phyloP scores from a whole-genome alignment of 2,329 filamentous ascomycete genomes.

The Phialemoniopsis sp. region DNA sequence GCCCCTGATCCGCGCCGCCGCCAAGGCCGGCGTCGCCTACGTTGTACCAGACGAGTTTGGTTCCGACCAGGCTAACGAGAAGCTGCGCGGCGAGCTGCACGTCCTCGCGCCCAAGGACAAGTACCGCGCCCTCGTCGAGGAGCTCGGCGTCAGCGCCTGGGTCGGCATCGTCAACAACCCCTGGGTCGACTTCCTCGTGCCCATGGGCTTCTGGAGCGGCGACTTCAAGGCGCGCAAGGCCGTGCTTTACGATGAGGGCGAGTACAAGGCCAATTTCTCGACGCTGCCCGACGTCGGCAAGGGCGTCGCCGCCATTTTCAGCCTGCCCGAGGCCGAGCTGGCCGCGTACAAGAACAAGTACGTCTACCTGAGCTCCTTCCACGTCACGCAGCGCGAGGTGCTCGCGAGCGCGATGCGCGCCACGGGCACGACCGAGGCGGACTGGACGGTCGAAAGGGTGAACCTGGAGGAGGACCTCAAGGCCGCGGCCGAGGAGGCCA shows the following conservation, averaged over 20 bases:
- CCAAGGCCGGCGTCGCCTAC: conserved; percentile 48
- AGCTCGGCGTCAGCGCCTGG: conserved; percentile 28
- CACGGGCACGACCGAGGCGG: conserved; percentile 45
- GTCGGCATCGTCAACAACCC: conserved; percentile 34
- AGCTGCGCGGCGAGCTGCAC: conserved; percentile 24
- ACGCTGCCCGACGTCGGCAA: conserved; percentile 54
- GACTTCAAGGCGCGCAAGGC: conserved; percentile 36
- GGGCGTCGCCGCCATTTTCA: conserved; percentile 45
- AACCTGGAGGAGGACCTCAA: no score
- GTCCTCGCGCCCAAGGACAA: conserved; percentile 12
- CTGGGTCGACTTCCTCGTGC: conserved; percentile 42
- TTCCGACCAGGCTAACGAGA: conserved; percentile 30
- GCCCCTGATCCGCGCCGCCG: conserved; percentile 47
- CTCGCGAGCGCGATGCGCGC: conserved; percentile 54
- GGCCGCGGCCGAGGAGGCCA: no score
- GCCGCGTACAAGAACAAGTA: conserved; percentile 20
- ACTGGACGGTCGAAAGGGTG: conserved; percentile 48
- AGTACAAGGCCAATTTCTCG: conserved; percentile 46
- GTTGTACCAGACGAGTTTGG: conserved; percentile 51
- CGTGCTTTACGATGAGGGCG: conserved; percentile 51
- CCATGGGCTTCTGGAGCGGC: conserved; percentile 50
- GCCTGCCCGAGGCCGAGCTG: conserved; percentile 34
- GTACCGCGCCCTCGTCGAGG: conserved; percentile 19
- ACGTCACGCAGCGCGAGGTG: conserved; percentile 58
- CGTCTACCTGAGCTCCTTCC: conserved; percentile 52